A percentile compares a stretch with the other conserved stretches of the same genome.
Conservation (phyloP, 2,329 filamentous ascomycete species). For the Ceratocystis cubensis region DNA sequence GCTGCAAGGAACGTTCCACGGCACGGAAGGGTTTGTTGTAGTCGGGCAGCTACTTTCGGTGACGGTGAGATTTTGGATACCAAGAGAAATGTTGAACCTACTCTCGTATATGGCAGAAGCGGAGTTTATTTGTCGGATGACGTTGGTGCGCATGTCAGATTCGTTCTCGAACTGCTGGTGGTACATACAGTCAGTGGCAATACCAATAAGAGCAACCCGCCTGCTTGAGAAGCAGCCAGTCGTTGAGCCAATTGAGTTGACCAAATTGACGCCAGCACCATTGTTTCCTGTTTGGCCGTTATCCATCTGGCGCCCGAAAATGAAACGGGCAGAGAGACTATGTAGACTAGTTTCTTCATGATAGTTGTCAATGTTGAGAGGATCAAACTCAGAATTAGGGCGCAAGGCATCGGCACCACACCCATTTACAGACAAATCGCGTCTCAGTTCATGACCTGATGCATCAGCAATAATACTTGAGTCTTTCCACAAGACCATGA, state of each 20-base stretch:
- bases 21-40: constrained; percentile 50
- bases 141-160: constrained; percentile 51
- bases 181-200: constrained; percentile 89
- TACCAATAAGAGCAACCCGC: constrained; percentile 79
- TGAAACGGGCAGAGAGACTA: constrained; percentile 46
- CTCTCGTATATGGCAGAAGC: constrained; percentile 81
- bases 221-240: constrained; percentile 79
- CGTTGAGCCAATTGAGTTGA: constrained; percentile 65
- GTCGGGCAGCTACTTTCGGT: constrained; percentile 63
- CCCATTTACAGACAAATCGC: constrained; percentile 33
- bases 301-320: constrained; percentile 67
- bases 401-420: constrained; percentile 64
- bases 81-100: constrained; percentile 89
- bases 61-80: constrained; percentile 73
- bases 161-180: constrained; percentile 56
- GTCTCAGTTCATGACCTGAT: constrained; percentile 45
- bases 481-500: constrained; percentile 85
- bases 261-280: constrained; percentile 61
- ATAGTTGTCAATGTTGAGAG: constrained; percentile 36
- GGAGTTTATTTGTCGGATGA: constrained; percentile 73
- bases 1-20: constrained; percentile 74
- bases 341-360: constrained; percentile 26
- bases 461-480: constrained; percentile 57
- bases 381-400: constrained; percentile 69
- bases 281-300: constrained; percentile 59